Evolutionary conservation across 371 early-diverging fungal species (phyloP).

Genomic region (Mucor racemosus): DNA sequence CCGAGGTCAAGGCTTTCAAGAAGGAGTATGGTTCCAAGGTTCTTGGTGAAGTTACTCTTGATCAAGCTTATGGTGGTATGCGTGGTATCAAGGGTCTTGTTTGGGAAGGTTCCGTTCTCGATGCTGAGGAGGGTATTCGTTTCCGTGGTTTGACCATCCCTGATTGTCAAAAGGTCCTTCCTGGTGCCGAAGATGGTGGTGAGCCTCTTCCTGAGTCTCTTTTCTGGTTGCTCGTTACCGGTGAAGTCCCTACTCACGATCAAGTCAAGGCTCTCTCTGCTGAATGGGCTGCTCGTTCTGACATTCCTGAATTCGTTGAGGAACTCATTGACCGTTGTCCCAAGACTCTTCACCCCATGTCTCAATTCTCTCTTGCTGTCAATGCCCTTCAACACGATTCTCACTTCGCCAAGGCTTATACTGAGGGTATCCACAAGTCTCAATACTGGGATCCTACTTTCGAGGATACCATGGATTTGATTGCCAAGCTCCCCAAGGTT

Average conservation of each 20-base stretch:
- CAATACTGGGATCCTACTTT: slow-evolving; percentile 97
- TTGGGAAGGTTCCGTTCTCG: slow-evolving; percentile 97
- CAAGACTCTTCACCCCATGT: slow-evolving; percentile 98
- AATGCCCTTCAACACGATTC: slow-evolving; percentile 96
- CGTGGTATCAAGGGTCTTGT: slow-evolving; percentile 99
- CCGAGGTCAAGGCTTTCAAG: slow-evolving; percentile 92
- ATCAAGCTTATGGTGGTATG: slow-evolving; percentile 98
- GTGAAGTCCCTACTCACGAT: slow-evolving; percentile 94
- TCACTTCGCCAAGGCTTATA: slow-evolving; percentile 96
- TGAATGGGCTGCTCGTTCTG: slow-evolving; percentile 95
- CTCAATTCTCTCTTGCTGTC: slow-evolving; percentile 95
- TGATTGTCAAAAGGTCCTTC: slow-evolving; percentile 93
- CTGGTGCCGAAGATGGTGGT: slow-evolving; percentile 82
- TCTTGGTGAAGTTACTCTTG: slow-evolving; percentile 94
- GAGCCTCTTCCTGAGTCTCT: slow-evolving; percentile 98
- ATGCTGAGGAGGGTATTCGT: slow-evolving; percentile 98
- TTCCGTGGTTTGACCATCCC: slow-evolving; percentile 97
- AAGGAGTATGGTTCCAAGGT: slow-evolving; percentile 87
- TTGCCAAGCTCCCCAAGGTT: slow-evolving; percentile 96
- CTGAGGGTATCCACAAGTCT: slow-evolving; percentile 91
- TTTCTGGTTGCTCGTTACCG: slow-evolving; percentile 98
- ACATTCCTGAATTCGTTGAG: slow-evolving; percentile 91
- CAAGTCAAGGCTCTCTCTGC: slow-evolving; percentile 91
- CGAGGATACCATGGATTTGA: slow-evolving; percentile 97
- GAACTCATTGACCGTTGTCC: slow-evolving; percentile 97